Evolutionary conservation across 2,329 filamentous ascomycete genomes (phyloP), one percentile per base, ranked within the genome.

Genomic region (Aspergillus ibericus): DNA sequence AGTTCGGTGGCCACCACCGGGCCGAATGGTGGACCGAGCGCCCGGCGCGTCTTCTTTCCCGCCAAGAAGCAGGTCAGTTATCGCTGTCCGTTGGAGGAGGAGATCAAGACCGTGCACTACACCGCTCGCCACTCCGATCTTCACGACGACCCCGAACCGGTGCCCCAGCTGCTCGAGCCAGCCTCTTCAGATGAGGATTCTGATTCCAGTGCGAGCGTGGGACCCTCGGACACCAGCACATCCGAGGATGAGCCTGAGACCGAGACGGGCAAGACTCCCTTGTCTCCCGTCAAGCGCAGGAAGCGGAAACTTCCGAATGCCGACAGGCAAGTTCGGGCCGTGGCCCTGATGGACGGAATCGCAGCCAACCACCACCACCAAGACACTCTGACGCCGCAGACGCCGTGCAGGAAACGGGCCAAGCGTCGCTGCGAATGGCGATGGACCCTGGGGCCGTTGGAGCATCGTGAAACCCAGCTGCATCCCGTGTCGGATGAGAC

Each of bases 51-150:
- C 32, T 76, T 78, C 61, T 86, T 86, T 66, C 83, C 84, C 4
- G 76, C 81, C 2, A 75, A 80, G 65, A 87, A 87, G 74, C 79
- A 77, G 61, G 85, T 88, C 12, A 80, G 78, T 25, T 88, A 86
- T 68, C 77, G 80, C 18, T 75, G 75, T 12, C 81, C 82, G 16
- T 69, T 87, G 25, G 83, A 84, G 47, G 85, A 87, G 67, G 83
- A 85, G 57, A 85, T 88, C 65, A 78, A 77, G 61, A 87, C 79
- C 2, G 77, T 79, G 40, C 79, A 75, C 57, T 87, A 84, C 70
- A 82, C 80, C 5, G 72, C 81, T 53, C 80, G 81, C 36, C 83
- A 86, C 63, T 82, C 81, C 0, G 85, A 87, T 67, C 72, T 87
- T 12, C 35, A 53, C 16, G 36, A 53, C 10, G 72, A 78, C 7